phyloP scores from a whole-genome alignment of 495 filamentous ascomycete species.

The Rusavskia elegans region DNA sequence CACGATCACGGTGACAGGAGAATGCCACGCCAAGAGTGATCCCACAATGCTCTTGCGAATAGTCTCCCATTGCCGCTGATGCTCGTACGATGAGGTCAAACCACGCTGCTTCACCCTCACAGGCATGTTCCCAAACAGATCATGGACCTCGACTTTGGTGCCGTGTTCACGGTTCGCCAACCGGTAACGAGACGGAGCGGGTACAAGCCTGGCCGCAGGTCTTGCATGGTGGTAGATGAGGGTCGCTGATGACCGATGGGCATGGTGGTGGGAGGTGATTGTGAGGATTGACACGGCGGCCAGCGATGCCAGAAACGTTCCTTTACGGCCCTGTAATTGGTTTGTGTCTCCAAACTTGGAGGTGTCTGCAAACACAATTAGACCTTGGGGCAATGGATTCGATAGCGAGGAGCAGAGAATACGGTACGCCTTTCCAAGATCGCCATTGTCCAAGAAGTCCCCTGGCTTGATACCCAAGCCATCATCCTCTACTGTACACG shows the following conservation, averaged over 20 bases:
- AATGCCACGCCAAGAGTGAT: conserved; percentile 50
- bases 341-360: conserved; percentile 44
- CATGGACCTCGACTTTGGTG: conserved; percentile 63
- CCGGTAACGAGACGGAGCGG: conserved; percentile 44
- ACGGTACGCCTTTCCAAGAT: conserved; percentile 62
- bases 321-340: conserved; percentile 49
- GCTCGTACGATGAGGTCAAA: conserved; percentile 24
- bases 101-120: conserved; percentile 81
- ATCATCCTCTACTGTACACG: conserved; percentile 78
- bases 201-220: conserved; percentile 48
- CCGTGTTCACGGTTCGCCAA: conserved; percentile 46
- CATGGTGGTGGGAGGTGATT: conserved; percentile 58
- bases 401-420: conserved; percentile 13
- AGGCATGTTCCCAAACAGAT: conserved; percentile 90
- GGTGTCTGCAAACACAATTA: conserved; percentile 41
- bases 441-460: conserved; percentile 56
- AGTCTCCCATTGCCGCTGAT: conserved; percentile 55
- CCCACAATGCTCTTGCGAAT: conserved; percentile 43
- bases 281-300: conserved; percentile 62
- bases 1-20: conserved; percentile 25
- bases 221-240: conserved; percentile 56
- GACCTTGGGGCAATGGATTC: not conserved
- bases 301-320: conserved; percentile 64
- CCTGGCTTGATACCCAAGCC: conserved; percentile 59
- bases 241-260: conserved; percentile 48